Evolutionary conservation across 2,329 filamentous ascomycete species (phyloP), one percentile per base, ranked within the genome.

Genomic region (Microdochium paspali): DNA sequence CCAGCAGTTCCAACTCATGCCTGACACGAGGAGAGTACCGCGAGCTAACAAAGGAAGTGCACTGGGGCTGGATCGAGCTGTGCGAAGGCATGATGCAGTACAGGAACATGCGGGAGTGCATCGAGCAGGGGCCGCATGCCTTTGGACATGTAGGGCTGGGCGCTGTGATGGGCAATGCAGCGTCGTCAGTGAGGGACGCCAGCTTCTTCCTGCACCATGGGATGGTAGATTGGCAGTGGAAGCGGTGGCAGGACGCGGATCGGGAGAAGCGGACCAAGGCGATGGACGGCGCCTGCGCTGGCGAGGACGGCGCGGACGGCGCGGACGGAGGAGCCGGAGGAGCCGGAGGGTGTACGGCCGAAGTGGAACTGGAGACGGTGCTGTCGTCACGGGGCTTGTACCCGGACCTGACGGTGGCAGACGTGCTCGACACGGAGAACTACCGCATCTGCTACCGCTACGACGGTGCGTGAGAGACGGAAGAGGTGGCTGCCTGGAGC

Each of bases 111-210:
- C 45, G 47, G 21, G 39, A 35, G 21, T 53, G 51, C 45, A 24
- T 47, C 23, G 51, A 53, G 48, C 45, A 44, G 35, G 60, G 60
- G 21, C 60, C 54, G 53, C 61, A 64, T 53, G 61, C 58, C 3
- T 56, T 60, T 31, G 59, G 60, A 47, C 61, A 64, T 56, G 62
- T 61, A 56, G 59, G 60, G 35, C 46, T 63, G 3, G 61, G 61
- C 26, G 54, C 54, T 32, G 53, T 60, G 45, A 64, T 64, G 61
- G 53, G 59, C 10, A 59, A 63, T 44, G 54, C 58, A 15, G 57
- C 58, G 44, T 55, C 55, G 24, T 61, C 60, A 1, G 57, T 57
- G 12, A 54, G 57, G 24, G 61, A 64, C 23, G n/a, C 42, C 42
- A 18, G 24, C 42, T 44, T 44, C 42, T 44, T 24, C 7, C 15